A percentile compares a stretch with the other conserved stretches of the same genome.
Evolutionary conservation across 495 filamentous ascomycete species (phyloP).

Genomic region (Penicillium coffeae): DNA sequence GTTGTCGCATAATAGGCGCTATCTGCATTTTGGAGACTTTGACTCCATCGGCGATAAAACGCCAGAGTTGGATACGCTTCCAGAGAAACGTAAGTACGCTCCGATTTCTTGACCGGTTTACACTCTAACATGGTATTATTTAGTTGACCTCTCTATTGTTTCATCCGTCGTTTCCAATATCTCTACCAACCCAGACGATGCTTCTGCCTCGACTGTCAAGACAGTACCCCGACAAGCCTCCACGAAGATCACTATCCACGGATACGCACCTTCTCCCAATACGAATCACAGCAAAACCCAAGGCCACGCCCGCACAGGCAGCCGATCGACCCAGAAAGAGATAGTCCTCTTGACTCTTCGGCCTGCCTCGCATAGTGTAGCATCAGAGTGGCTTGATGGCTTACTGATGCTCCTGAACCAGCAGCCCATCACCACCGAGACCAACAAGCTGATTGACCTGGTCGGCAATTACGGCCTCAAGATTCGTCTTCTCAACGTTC

Average conservation of each 20-base stretch:
- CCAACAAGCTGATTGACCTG: constrained; percentile 77
- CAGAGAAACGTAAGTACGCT: constrained; percentile 63
- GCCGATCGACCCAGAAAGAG: constrained; percentile 47
- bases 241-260: constrained; percentile 91
- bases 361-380: constrained; percentile 73
- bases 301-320: constrained; percentile 32
- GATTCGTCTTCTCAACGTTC: constrained; percentile 88
- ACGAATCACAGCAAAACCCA: constrained; percentile 24
- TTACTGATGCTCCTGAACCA: constrained; percentile 93
- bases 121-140: constrained; percentile 7
- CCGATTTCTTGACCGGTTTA: not conserved
- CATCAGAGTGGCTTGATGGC: constrained; percentile 96
- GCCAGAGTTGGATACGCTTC: constrained; percentile 69
- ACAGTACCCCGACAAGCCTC: constrained; percentile 49
- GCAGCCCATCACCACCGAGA: constrained; percentile 94
- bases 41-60: constrained; percentile 57
- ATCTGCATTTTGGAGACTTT: constrained; percentile 91
- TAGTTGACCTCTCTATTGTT: constrained; percentile 81
- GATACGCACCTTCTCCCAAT: constrained; percentile 47
- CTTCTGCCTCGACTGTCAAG: constrained; percentile 55
- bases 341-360: constrained; percentile 72
- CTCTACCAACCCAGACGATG: constrained; percentile 51
- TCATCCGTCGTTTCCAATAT: constrained; percentile 94
- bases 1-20: constrained; percentile 85
- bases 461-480: constrained; percentile 88